Conservation (phyloP, 2,329 filamentous ascomycete species). For the Chaetothyriales sp. region DNA sequence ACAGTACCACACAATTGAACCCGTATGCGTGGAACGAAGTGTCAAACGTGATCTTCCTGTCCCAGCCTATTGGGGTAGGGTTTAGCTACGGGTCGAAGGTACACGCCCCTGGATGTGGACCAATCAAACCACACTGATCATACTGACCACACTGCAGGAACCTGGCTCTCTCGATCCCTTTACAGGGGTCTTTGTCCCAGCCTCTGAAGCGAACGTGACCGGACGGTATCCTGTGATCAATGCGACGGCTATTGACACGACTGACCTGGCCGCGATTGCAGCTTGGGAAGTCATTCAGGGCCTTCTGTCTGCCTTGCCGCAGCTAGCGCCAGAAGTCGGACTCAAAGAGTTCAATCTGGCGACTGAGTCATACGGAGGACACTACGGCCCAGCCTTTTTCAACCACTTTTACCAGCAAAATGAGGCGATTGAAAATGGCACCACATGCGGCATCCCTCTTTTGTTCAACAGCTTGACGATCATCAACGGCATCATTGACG, state of each 20-base stretch:
- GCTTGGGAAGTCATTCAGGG: slow-evolving; percentile 44
- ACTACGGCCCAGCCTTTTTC: slow-evolving; percentile 43
- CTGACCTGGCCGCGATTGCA: slow-evolving; percentile 41
- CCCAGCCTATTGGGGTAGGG: slow-evolving; percentile 46
- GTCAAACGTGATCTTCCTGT: slow-evolving; percentile 48
- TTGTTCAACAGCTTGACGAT: slow-evolving; percentile 43
- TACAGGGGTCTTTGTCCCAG: slow-evolving; percentile 35
- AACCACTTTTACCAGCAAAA: slow-evolving; percentile 47
- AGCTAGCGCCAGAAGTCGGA: slow-evolving; percentile 36
- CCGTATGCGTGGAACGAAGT: slow-evolving; percentile 48
- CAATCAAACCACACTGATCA: slow-evolving; percentile 1
- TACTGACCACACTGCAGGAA: slow-evolving; percentile 11
- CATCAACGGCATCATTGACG: slow-evolving; percentile 44
- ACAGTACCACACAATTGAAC: slow-evolving; percentile 37
- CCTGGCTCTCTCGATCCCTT: slow-evolving; percentile 30
- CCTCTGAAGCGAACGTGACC: slow-evolving; percentile 27
- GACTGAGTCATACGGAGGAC: slow-evolving; percentile 37
- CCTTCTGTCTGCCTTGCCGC: slow-evolving; percentile 37
- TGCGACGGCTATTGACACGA: slow-evolving; percentile 39
- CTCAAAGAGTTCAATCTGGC: slow-evolving; percentile 45
- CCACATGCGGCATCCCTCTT: slow-evolving; percentile 35
- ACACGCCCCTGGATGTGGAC: slow-evolving; percentile 9
- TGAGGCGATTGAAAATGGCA: slow-evolving; percentile 38
- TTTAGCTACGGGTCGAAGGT: slow-evolving; percentile 35
- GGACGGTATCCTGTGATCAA: slow-evolving; percentile 40